Conservation (phyloP, 495 filamentous ascomycete species). For the Elasticomyces elasticus region DNA sequence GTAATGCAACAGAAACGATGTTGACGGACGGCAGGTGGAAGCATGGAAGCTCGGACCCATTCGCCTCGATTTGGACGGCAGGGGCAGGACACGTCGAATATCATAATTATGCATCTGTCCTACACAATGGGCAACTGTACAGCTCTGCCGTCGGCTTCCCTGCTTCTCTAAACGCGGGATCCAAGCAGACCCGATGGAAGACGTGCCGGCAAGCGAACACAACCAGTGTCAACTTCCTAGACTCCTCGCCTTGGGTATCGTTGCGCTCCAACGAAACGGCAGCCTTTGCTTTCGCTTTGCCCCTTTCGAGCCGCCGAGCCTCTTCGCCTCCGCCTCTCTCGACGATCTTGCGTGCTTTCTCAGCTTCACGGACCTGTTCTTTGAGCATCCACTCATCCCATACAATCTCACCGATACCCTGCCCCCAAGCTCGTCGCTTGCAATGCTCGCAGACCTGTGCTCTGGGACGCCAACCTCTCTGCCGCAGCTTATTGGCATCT, state of each 20-base stretch:
- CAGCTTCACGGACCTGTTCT: slow-evolving; percentile 37
- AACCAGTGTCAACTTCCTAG: slow-evolving; percentile 24
- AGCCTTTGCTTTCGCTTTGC: slow-evolving; percentile 22
- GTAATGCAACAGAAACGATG: too few species aligned
- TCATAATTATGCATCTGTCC: slow-evolving; percentile 2
- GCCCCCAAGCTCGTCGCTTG: slow-evolving; percentile 75
- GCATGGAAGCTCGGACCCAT: too few species aligned
- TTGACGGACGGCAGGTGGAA: too few species aligned
- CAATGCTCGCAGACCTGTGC: slow-evolving; percentile 84
- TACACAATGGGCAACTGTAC: slow-evolving; percentile 22
- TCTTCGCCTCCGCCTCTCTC: slow-evolving; percentile 20
- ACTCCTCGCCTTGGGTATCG: slow-evolving; percentile 11
- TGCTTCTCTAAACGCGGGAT: slow-evolving; percentile 11
- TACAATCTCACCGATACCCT: slow-evolving; percentile 64
- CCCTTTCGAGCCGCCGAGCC: slow-evolving; percentile 17
- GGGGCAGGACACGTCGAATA: background rate
- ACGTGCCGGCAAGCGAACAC: slow-evolving; percentile 36
- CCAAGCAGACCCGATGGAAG: slow-evolving; percentile 31
- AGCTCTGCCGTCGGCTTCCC: background rate
- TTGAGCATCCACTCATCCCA: slow-evolving; percentile 72
- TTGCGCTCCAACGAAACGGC: slow-evolving; percentile 9
- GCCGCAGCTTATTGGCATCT: slow-evolving; percentile 62
- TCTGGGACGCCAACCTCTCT: slow-evolving; percentile 78
- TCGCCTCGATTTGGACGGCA: background rate
- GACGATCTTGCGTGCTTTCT: slow-evolving; percentile 19